Percentiles rank a stretch among this genome's conserved stretches.
Conservation (phyloP, 345 rosid genomes). For the Mallotus nudiflorus region DNA sequence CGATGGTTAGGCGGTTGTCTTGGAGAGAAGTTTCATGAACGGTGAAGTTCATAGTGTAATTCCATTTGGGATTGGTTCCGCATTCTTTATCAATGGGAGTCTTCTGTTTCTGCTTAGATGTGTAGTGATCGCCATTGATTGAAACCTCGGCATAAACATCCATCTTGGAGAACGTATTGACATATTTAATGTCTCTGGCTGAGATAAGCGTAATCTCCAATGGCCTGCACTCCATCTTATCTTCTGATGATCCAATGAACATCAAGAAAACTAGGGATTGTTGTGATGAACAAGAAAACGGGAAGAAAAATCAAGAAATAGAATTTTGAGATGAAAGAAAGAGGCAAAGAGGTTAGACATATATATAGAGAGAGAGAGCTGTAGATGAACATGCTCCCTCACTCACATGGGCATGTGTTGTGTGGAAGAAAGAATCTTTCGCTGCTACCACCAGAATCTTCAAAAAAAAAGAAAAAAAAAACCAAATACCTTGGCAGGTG, state of each 20-base stretch:
- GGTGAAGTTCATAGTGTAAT: slow-evolving; percentile 47
- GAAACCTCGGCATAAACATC: slow-evolving; percentile 57
- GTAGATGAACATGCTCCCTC: too few species aligned
- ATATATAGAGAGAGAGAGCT: too few species aligned
- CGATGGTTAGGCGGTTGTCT: slow-evolving; percentile 39
- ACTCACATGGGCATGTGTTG: too few species aligned
- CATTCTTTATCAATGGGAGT: slow-evolving; percentile 53
- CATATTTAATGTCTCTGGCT: slow-evolving; percentile 53
- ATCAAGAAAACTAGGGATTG: neutral
- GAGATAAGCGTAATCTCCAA: slow-evolving; percentile 53
- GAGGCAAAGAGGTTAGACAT: neutral
- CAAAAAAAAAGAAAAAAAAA: too few species aligned
- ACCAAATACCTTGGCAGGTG: too few species aligned
- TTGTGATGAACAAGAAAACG: neutral
- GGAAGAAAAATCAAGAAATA: too few species aligned
- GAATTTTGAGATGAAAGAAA: too few species aligned
- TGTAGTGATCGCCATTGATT: slow-evolving; percentile 41
- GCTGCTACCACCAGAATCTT: too few species aligned
- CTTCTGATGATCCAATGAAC: too few species aligned
- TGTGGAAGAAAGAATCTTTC: too few species aligned
- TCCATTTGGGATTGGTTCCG: slow-evolving; percentile 59
- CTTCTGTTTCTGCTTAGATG: slow-evolving; percentile 42
- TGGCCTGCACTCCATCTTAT: slow-evolving; percentile 55
- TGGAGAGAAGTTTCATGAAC: slow-evolving; percentile 46
- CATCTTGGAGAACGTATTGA: slow-evolving; percentile 57